Evolutionary conservation across 768 basidiomycete species (phyloP), one percentile per base, ranked within the genome.

Genomic region (Mycena galericulata): DNA sequence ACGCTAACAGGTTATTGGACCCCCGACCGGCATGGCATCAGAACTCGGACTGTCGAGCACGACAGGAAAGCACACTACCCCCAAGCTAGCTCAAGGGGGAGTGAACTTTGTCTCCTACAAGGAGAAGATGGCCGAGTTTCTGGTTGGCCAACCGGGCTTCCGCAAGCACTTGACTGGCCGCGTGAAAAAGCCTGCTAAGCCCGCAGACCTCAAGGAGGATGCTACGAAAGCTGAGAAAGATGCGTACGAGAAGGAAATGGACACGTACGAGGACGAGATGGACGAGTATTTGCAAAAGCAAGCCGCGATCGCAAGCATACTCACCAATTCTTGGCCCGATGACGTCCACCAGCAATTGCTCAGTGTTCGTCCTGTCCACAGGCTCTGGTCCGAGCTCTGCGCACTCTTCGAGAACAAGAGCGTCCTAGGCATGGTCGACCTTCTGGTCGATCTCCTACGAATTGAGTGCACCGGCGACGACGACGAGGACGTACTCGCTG

Each of bases 231-330:
- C 34, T 36, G 34, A 36, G 34, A 6, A 36, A 14, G 34, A 36
- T 14, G 34, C 34, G 34, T 14, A 36, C 34, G 34, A 36, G 34
- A 36, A 36, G 34, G 8, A 36, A 14, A 36, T 55, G 36, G 60
- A 62, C 12, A 22, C 29, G 30, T 62, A 50, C 32, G 46, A 50
- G 24, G 46, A 62, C 47, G 47, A 47, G 60, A 50, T 50, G 60
- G 60, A 62, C 22, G 60, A 62, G 24, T 62, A 38, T 11, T 30
- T 64, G 8, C 62, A 54, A 41, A 64, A 53, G 43, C 51, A 64
- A 30, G 29, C 62, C 2, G 51, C 54, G 10, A 56, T 64, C 29
- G 26, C 51, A 20, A 41, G 40, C 17, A 32, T 41, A 26, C 54
- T 46, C 40, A 55, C 40, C 29, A 22, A 38, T 38, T 62, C 61